Conservation (phyloP, 2,329 filamentous ascomycete species). For the Drechslerella coelobrocha region DNA sequence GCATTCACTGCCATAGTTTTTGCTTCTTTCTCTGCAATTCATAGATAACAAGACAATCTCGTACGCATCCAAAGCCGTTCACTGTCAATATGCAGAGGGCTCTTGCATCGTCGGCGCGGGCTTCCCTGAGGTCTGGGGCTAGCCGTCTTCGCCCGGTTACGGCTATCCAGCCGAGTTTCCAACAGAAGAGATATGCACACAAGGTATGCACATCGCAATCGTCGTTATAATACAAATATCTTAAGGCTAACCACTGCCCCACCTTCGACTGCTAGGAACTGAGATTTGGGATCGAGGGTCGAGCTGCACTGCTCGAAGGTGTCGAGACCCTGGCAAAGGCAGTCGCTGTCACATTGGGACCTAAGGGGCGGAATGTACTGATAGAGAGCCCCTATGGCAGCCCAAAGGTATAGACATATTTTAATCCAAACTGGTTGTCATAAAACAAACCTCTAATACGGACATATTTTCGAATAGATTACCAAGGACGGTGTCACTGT, state of each 20-base stretch:
- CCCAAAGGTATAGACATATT: constrained; percentile 76
- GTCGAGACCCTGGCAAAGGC: constrained; percentile 97
- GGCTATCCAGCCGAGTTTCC: constrained; percentile 69
- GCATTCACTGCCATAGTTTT: constrained; percentile 21
- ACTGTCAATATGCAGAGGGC: constrained; percentile 86
- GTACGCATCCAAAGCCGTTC: no score
- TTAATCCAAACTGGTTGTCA: not conserved
- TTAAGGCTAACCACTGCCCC: constrained; percentile 18
- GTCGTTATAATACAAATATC: constrained; percentile 22
- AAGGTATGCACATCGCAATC: constrained; percentile 70
- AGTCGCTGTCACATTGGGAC: constrained; percentile 92
- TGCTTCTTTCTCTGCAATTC: constrained; percentile 21
- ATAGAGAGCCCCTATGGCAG: constrained; percentile 99
- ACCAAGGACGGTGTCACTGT: constrained; percentile 81
- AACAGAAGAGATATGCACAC: constrained; percentile 95
- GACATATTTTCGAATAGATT: constrained; percentile 52
- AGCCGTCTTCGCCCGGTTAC: constrained; percentile 65
- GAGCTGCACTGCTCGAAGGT: constrained; percentile 86
- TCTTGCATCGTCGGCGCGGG: constrained; percentile 79
- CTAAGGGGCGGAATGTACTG: constrained; percentile 97
- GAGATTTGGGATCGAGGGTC: constrained; percentile 95
- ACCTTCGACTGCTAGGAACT: constrained; percentile 74
- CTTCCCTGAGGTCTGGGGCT: constrained; percentile 66
- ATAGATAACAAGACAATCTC: no score
- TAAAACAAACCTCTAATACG: constrained; percentile 7